Percentiles rank a stretch among this genome's conserved stretches.
Evolutionary conservation across 2,329 filamentous ascomycete genomes (phyloP).

Genomic region (Metarhizium rileyi): DNA sequence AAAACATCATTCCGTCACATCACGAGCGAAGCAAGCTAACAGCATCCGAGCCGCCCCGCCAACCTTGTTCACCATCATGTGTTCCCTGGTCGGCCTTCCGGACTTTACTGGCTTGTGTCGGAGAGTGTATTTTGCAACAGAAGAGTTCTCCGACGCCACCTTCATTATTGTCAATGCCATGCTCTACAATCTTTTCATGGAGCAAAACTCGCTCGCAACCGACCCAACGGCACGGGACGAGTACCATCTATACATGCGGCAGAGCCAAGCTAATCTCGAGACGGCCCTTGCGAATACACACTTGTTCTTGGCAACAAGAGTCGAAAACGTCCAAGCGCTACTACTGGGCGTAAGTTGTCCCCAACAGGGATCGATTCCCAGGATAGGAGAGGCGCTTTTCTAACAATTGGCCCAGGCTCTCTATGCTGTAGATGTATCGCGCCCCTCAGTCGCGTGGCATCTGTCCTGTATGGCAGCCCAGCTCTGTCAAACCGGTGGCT

Average conservation of each 20-base stretch:
- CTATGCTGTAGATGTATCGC: slow-evolving; percentile 53
- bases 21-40: slow-evolving; percentile 1
- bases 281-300: slow-evolving; percentile 41
- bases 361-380: neutral
- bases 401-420: slow-evolving; percentile 32
- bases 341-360: slow-evolving; percentile 40
- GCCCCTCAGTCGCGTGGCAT: slow-evolving; percentile 55
- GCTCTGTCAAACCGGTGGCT: slow-evolving; percentile 53
- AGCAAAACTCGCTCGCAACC: slow-evolving; percentile 29
- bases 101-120: slow-evolving; percentile 41
- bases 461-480: slow-evolving; percentile 48
- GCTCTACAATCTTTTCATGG: slow-evolving; percentile 40
- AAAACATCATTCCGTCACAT: slow-evolving; percentile 1
- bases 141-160: slow-evolving; percentile 38
- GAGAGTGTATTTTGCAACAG: slow-evolving; percentile 40
- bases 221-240: slow-evolving; percentile 23
- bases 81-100: slow-evolving; percentile 37
- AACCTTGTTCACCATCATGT: slow-evolving; percentile 39
- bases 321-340: slow-evolving; percentile 47
- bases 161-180: slow-evolving; percentile 42
- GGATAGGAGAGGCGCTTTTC: neutral
- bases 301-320: slow-evolving; percentile 44
- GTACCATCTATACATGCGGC: slow-evolving; percentile 27
- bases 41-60: slow-evolving; percentile 32
- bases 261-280: slow-evolving; percentile 40